These are phyloP conservation scores for Pulicaria dysenterica DNA, from an alignment of 129 eudicot genomes.

Conservation along the genomic window DNA sequence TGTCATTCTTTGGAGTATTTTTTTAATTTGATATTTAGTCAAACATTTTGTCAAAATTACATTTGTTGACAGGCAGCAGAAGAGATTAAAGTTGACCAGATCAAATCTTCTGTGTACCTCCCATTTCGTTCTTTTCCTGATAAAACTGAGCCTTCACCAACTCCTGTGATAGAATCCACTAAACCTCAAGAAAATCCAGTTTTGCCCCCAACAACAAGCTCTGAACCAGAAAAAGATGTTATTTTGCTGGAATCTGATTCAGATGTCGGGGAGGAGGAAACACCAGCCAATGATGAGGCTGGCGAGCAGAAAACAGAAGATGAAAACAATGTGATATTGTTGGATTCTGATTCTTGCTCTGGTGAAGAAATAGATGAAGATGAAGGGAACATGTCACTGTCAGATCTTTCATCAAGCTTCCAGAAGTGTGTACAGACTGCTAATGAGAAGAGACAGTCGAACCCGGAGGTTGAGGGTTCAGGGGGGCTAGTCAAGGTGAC, in stretches of 20 bases:
- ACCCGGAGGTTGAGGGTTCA: constrained; percentile 32
- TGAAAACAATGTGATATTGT: constrained; percentile 42
- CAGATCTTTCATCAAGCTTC: constrained; percentile 87
- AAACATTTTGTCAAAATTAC: not conserved
- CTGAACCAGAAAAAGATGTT: constrained; percentile 37
- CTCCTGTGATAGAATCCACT: constrained; percentile 32
- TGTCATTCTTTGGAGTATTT: constrained; percentile 7
- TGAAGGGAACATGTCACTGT: constrained; percentile 61
- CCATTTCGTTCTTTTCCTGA: constrained; percentile 68
- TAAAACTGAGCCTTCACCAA: constrained; percentile 27
- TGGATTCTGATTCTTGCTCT: constrained; percentile 40
- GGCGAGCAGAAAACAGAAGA: constrained; percentile 33
- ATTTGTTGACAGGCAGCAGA: constrained; percentile 44
- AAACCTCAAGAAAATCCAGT: constrained; percentile 27
- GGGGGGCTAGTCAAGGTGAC: constrained; percentile 42
- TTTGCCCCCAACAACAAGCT: constrained; percentile 14
- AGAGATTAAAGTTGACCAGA: constrained; percentile 64
- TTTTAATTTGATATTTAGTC: constrained; percentile 16
- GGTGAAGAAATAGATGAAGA: constrained; percentile 41
- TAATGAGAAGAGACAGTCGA: constrained; percentile 30
- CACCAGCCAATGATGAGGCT: constrained; percentile 36
- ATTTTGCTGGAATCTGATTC: constrained; percentile 48
- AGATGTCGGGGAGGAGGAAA: constrained; percentile 32
- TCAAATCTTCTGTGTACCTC: constrained; percentile 44
- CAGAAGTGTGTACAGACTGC: constrained; percentile 57